Base-by-base conservation (phyloP, 768 basidiomycete genomes). In the Phlebiopsis flavidoalba region DNA sequence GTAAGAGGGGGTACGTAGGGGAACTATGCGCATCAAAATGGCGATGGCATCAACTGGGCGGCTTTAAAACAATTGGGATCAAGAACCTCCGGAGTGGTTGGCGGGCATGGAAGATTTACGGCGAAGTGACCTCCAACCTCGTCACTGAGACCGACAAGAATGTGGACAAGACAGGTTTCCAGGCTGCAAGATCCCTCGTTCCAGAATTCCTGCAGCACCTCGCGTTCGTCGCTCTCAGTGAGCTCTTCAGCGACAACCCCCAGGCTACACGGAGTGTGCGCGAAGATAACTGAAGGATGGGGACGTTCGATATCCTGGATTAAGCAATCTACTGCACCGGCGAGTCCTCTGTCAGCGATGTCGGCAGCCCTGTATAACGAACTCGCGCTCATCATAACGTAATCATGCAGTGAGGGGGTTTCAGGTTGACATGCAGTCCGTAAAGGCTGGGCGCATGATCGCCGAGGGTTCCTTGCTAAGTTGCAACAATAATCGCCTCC, bases 301-400 rank as follows among this genome's bases (percentile, higher is more conserved):
- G 86, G 84, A 15, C 77, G 77, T 35, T 79, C 75, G 62, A 75
- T 78, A 56, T 77, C 70, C 66, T 77, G 78, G 54, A 77, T 64
- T 26, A 91, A 71, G 66, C 89, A 86, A 51, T 86, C 84, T 12
- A 89, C 72, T 1, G 86, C 88, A 19, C 83, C 82, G 0, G 77
- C 66, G 2, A 90, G 67, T 1, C 89, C 89, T 59, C 88, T 83
- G 36, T 89, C 83, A 0, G 83, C 86, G n/a, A 92, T 82, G 24
- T 79, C 72, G 0, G 89, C 88, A 12, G 85, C 76, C 65, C 85
- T 81, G 22, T 81, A 80, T 68, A 92, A 75, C 8, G 80, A n/a
- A 77, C 26, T 82, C 71, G 11, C 83, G 76, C 58, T 89, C 87
- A 26, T 80, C 76, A 40, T 87, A 83, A n/a, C 0, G 80, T 76